Evolutionary conservation across 129 eudicot genomes (phyloP).

Genomic region (carrot (Daucus carota)): DNA sequence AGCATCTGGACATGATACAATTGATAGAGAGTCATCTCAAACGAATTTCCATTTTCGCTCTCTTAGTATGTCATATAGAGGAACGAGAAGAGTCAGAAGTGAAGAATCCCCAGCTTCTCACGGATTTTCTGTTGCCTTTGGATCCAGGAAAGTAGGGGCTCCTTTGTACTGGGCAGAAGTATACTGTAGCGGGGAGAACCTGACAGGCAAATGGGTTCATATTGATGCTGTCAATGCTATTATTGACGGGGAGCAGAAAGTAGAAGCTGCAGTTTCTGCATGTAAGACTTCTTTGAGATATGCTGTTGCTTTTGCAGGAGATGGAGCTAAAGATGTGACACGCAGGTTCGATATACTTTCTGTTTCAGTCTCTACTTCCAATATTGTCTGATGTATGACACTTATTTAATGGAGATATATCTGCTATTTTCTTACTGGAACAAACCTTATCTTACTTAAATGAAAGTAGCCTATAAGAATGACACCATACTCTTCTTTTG

Average conservation of each 20-base stretch:
- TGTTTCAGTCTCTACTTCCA: slow-evolving; percentile 1
- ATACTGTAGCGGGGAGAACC: slow-evolving; percentile 59
- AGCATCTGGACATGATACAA: slow-evolving; percentile 28
- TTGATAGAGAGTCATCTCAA: slow-evolving; percentile 14
- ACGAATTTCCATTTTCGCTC: slow-evolving; percentile 20
- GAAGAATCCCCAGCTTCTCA: slow-evolving; percentile 32
- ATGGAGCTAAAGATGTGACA: slow-evolving; percentile 95
- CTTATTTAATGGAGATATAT: not conserved
- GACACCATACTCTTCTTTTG: not conserved
- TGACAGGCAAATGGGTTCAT: slow-evolving; percentile 95
- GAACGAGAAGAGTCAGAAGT: slow-evolving; percentile 30
- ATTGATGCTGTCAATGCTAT: slow-evolving; percentile 78
- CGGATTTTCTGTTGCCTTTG: slow-evolving; percentile 76
- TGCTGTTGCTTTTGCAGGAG: slow-evolving; percentile 86
- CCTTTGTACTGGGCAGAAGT: slow-evolving; percentile 95
- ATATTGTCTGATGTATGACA: not conserved
- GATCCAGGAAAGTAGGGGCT: slow-evolving; percentile 76
- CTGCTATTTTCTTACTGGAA: not conserved
- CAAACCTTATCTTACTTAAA: not conserved
- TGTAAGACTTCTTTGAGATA: slow-evolving; percentile 83
- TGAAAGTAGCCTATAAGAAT: not conserved
- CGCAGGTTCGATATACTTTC: slow-evolving; percentile 59
- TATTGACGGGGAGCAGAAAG: slow-evolving; percentile 77
- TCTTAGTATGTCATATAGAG: slow-evolving; percentile 25
- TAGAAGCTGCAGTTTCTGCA: slow-evolving; percentile 87